Evolutionary conservation across 305 asterid species (phyloP).

Genomic region (Fraxinus xanthoxyloides): DNA sequence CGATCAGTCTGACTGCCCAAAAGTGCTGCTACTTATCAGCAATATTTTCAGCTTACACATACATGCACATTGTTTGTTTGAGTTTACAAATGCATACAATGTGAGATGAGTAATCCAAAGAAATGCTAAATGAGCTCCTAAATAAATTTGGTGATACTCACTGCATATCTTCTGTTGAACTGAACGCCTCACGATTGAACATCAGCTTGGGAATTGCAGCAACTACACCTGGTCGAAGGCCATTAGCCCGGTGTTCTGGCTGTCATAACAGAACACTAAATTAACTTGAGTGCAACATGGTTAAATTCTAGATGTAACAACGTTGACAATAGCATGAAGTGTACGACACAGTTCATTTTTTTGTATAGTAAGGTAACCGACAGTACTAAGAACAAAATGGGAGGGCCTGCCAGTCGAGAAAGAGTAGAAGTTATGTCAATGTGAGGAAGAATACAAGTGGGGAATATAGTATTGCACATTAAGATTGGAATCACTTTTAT

Average conservation of each 20-base stretch:
- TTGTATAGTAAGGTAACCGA: neutral
- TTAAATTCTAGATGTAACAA: neutral
- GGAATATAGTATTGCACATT: neutral
- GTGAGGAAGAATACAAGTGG: neutral
- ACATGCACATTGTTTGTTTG: neutral
- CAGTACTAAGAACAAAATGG: neutral
- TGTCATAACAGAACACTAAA: slow-evolving; percentile 30
- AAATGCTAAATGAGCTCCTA: neutral
- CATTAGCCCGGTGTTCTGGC: slow-evolving; percentile 59
- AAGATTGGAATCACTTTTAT: neutral
- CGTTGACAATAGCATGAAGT: neutral
- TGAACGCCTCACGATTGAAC: slow-evolving; percentile 65
- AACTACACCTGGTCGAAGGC: slow-evolving; percentile 67
- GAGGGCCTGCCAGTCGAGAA: neutral
- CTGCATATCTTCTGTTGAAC: slow-evolving; percentile 72
- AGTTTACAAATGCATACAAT: neutral
- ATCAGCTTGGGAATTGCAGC: slow-evolving; percentile 87
- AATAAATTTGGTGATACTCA: slow-evolving; percentile 36
- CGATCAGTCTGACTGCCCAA: neutral
- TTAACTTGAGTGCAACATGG: neutral
- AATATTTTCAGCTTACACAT: neutral
- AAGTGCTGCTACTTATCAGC: neutral
- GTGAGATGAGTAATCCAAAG: neutral
- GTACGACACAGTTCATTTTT: neutral
- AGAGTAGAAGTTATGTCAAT: neutral